These are phyloP conservation scores for Penicillium pancosmium DNA, from an alignment of 495 filamentous ascomycete genomes.

Conservation along the genomic window DNA sequence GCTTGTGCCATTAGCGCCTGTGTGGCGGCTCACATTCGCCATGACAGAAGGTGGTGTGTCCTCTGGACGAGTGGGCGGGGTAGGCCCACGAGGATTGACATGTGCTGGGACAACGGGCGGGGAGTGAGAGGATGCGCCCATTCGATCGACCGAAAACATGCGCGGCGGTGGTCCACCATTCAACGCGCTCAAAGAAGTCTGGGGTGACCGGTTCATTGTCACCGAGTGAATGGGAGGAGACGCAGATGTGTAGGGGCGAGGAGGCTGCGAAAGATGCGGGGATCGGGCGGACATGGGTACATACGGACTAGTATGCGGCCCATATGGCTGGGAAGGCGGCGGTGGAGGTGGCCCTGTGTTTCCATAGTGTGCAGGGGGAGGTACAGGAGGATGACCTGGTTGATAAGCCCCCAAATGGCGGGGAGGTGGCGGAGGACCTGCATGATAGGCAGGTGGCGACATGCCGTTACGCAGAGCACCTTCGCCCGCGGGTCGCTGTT, in stretches of 20 bases:
- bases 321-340: constrained; percentile 41
- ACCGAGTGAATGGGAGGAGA: constrained; percentile 49
- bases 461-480: constrained; percentile 41
- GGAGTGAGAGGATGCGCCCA: constrained; percentile 40
- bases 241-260: constrained; percentile 47
- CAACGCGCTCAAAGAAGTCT: constrained; percentile 41
- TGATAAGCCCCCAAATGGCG: constrained; percentile 40
- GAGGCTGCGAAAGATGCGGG: constrained; percentile 41
- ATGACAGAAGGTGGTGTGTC: constrained; percentile 33
- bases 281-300: constrained; percentile 42
- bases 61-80: constrained; percentile 38
- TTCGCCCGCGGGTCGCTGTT: constrained; percentile 33
- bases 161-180: constrained; percentile 42
- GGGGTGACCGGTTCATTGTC: constrained; percentile 46
- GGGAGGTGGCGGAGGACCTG: constrained; percentile 27
- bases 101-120: constrained; percentile 41
- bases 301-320: constrained; percentile 46
- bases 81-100: constrained; percentile 37
- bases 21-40: constrained; percentile 33
- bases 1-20: constrained; percentile 39
- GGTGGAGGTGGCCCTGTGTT: constrained; percentile 41
- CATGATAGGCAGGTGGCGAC: constrained; percentile 33
- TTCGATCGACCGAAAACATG: constrained; percentile 40
- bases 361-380: constrained; percentile 36
- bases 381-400: constrained; percentile 33